These are phyloP conservation scores for Trypanosoma cruzi DNA, from an alignment of 208 protist genomes.

Conservation along the genomic window DNA sequence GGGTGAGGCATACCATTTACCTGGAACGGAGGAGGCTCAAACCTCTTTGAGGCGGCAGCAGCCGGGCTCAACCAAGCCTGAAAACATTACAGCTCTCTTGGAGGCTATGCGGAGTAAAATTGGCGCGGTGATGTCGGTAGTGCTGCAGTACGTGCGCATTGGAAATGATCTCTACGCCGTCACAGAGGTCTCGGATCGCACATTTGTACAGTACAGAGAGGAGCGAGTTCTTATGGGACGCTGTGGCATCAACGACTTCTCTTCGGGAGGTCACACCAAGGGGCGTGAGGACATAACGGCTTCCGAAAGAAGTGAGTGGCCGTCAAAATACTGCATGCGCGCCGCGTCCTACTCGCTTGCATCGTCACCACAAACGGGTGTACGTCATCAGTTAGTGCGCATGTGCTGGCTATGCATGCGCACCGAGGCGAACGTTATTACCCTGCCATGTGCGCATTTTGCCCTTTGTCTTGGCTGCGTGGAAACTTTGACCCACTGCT, in stretches of 20 bases:
- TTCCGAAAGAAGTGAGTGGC: slow-evolving; percentile 20
- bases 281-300: not conserved
- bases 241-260: not conserved
- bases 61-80: not conserved
- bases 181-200: slow-evolving; percentile 61
- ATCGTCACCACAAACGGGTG: slow-evolving; percentile 27
- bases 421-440: slow-evolving; percentile 57
- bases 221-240: slow-evolving; percentile 36
- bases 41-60: not conserved
- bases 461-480: slow-evolving; percentile 54
- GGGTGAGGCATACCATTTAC: not conserved
- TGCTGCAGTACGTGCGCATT: slow-evolving; percentile 62
- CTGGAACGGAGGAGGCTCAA: not conserved
- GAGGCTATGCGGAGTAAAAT: slow-evolving; percentile 14
- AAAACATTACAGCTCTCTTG: not conserved
- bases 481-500: slow-evolving; percentile 47
- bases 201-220: slow-evolving; percentile 74
- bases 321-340: slow-evolving; percentile 44
- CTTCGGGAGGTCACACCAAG: too few relatives aligned
- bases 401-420: slow-evolving; percentile 82
- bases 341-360: slow-evolving; percentile 47
- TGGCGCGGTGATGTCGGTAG: slow-evolving; percentile 47
- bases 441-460: slow-evolving; percentile 76
- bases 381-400: slow-evolving; percentile 53
- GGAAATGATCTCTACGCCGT: slow-evolving; percentile 68